Percentiles rank a stretch among this genome's conserved stretches.
Evolutionary conservation across 208 protist genomes (phyloP).

Genomic region (Crithidia thermophila): DNA sequence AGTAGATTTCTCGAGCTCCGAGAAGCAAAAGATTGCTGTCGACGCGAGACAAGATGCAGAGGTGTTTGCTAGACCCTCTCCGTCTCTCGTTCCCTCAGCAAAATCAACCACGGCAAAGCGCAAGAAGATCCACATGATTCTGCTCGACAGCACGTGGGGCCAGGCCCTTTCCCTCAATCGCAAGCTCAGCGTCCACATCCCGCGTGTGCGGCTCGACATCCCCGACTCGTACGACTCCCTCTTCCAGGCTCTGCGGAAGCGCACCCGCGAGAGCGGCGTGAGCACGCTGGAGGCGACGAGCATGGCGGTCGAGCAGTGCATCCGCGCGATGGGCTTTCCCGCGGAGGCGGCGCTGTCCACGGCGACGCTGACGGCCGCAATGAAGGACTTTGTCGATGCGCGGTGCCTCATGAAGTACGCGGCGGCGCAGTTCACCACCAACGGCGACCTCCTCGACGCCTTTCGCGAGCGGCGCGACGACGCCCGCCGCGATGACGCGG

Average conservation of each 20-base stretch:
- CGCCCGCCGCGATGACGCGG: conserved; percentile 34
- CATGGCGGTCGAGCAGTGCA: conserved; percentile 78
- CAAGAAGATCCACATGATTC: conserved; percentile 56
- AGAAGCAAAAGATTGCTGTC: not conserved
- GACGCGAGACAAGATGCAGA: not conserved
- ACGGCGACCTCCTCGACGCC: conserved; percentile 31
- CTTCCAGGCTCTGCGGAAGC: conserved; percentile 73
- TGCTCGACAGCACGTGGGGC: conserved; percentile 83
- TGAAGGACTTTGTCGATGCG: conserved; percentile 83
- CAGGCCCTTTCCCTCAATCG: conserved; percentile 80
- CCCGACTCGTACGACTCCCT: conserved; percentile 56
- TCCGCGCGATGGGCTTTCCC: conserved; percentile 35
- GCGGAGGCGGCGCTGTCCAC: conserved; percentile 10
- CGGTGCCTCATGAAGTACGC: conserved; percentile 72
- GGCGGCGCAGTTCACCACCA: conserved; percentile 45
- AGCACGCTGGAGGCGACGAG: conserved; percentile 82
- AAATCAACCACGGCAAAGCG: not conserved
- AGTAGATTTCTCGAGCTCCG: too few relatives aligned
- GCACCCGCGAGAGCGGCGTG: conserved; percentile 68
- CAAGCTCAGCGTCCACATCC: conserved; percentile 57
- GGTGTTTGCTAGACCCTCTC: not conserved
- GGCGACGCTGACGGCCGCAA: conserved; percentile 39
- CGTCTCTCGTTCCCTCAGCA: not conserved
- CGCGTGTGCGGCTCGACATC: conserved; percentile 62
- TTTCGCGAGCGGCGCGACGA: conserved; percentile 47